Evolutionary conservation across 2,329 filamentous ascomycete species (phyloP), one percentile per base, ranked within the genome.

Genomic region (Emmonsiellopsis sp.): DNA sequence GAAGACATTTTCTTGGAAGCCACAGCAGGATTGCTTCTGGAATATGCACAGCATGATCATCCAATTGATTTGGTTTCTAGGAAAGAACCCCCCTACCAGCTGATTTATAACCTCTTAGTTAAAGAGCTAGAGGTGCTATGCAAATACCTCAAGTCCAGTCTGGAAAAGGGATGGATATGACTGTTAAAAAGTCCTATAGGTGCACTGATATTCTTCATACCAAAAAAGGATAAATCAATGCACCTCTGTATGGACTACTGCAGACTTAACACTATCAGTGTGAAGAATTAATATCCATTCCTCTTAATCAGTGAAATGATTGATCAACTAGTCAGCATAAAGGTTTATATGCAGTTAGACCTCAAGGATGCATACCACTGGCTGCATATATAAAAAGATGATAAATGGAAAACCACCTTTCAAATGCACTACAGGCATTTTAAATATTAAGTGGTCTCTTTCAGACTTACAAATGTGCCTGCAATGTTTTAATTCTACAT

Each of bases 191-290:
- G 37, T 4, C 37, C 37, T 40, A 4, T 4, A 40, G 37, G 4
- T 4, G 4, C 4, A 40, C 37, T 15, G 4, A 40, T 40, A 40
- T 15, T 40, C 2, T 40, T 40, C 4, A 15, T 40, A 2, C 4
- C 37, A 11, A 40, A 40, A 40, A 40, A 40, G 4, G 37, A 40
- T 20, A 16, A 5, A 57, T 35, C 51, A 1, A 43, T 65, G n/a
- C 41, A 54, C 1, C 61, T 67, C 43, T 66, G 57, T 53, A 54
- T 64, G 0, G 55, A 67, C 44, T 68, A 67, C 45, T 31, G 50
- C 5, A 54, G 16, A 0, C 52, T 68, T 7, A 68, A 68, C 49
- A 26, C 30, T 1, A 57, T 67, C 11, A 65, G 56, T 0, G 50
- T 47, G 8, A 65, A 65, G 49, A 56, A 68, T 47, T 30, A 56